Conservation (phyloP, 345 rosid species). For the Conringia planisiliqua region DNA sequence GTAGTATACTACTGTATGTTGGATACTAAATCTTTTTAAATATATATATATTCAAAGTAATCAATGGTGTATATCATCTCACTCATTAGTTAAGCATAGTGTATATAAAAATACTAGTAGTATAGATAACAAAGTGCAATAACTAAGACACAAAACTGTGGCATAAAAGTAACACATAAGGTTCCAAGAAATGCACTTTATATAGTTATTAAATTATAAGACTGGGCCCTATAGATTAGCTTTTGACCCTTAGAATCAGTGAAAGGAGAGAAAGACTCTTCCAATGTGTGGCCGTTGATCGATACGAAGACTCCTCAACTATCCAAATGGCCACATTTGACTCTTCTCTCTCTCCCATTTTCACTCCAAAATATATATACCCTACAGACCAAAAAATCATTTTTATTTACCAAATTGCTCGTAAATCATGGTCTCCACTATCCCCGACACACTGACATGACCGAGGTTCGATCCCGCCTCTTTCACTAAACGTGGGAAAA, state of each 20-base stretch:
- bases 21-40: background rate
- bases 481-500: conserved; percentile 7
- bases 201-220: conserved; percentile 21
- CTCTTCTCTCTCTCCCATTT: conserved; percentile 17
- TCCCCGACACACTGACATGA: conserved; percentile 28
- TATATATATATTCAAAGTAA: no score
- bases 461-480: conserved; percentile 9
- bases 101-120: background rate
- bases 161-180: background rate
- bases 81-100: background rate
- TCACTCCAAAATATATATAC: background rate
- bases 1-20: background rate
- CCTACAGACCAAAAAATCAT: background rate
- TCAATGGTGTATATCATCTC: background rate
- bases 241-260: conserved; percentile 43
- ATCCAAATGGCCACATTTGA: conserved; percentile 44
- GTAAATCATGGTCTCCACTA: conserved; percentile 25
- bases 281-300: conserved; percentile 11
- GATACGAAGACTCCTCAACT: conserved; percentile 39
- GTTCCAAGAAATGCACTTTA: conserved; percentile 18
- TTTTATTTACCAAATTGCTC: conserved; percentile 10
- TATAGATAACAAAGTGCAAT: background rate
- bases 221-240: background rate
- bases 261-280: conserved; percentile 33
- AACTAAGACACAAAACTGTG: background rate